Conservation (phyloP, 78 protist genomes). For the Tieghemostelium lacteum region DNA sequence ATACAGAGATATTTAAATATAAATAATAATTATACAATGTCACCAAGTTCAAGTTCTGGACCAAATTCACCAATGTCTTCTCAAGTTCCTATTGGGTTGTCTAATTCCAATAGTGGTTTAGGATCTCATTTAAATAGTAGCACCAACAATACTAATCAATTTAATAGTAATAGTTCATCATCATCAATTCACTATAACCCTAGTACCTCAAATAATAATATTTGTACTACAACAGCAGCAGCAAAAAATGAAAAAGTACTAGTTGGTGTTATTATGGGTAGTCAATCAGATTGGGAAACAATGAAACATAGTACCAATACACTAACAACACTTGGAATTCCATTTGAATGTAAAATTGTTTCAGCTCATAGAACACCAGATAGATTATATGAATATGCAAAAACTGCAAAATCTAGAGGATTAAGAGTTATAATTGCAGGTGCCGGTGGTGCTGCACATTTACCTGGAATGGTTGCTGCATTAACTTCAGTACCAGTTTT, state of each 20-base stretch:
- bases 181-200: no score
- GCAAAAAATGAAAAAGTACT: constrained; percentile 28
- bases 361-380: constrained; percentile 96
- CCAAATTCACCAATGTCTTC: constrained; percentile 15
- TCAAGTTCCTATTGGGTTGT: no score
- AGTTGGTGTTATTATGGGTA: constrained; percentile 95
- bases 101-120: no score
- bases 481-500: constrained; percentile 95
- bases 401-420: constrained; percentile 87
- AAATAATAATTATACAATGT: constrained; percentile 16
- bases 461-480: constrained; percentile 96
- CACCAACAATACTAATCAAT: no score
- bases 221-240: neutral
- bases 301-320: constrained; percentile 78
- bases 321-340: constrained; percentile 82
- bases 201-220: neutral
- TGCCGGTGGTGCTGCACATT: constrained; percentile 95
- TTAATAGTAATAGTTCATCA: neutral
- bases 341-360: constrained; percentile 93
- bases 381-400: constrained; percentile 89
- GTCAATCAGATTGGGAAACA: constrained; percentile 93
- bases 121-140: no score
- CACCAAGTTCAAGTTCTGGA: constrained; percentile 7
- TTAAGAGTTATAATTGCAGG: constrained; percentile 91
- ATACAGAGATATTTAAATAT: no score